phyloP scores from a whole-genome alignment of 371 early-diverging fungal species.

The Rhizopus arrhizus region DNA sequence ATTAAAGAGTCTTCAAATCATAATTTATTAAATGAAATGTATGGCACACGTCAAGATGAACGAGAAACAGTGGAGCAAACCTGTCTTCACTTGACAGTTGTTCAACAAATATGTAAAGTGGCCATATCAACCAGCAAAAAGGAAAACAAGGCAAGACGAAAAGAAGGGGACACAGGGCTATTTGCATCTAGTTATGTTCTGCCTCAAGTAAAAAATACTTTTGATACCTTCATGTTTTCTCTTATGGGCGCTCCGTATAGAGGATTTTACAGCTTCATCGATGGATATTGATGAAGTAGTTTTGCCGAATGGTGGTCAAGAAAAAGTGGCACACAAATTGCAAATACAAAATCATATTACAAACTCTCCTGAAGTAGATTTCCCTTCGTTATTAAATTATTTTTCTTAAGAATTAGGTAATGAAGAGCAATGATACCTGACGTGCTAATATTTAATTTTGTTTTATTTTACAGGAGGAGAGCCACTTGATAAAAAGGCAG shows the following conservation, averaged over 20 bases:
- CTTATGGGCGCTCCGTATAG: constrained; percentile 43
- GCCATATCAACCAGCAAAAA: constrained; percentile 26
- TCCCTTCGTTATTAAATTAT: constrained; percentile 24
- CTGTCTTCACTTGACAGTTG: constrained; percentile 32
- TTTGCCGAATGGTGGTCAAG: too few relatives aligned
- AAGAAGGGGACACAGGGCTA: constrained; percentile 23
- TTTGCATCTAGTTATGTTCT: constrained; percentile 51
- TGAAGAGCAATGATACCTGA: background rate
- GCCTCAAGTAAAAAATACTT: constrained; percentile 41
- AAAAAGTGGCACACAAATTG: background rate
- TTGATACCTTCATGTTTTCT: constrained; percentile 48
- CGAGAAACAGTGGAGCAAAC: constrained; percentile 31
- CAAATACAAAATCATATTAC: constrained; percentile 13
- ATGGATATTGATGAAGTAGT: constrained; percentile 25
- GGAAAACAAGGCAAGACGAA: constrained; percentile 22
- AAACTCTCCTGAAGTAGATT: constrained; percentile 15
- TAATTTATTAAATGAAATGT: constrained; percentile 27
- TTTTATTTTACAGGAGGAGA: background rate
- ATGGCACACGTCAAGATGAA: constrained; percentile 30
- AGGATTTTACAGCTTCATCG: constrained; percentile 6
- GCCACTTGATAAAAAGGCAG: constrained; percentile 61
- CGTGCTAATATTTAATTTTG: background rate
- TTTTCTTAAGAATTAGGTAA: constrained; percentile 26
- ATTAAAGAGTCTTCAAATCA: background rate
- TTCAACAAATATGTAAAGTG: constrained; percentile 29